phyloP scores from a whole-genome alignment of 169 alveolate genomes.

The Cryptosporidium sp. region DNA sequence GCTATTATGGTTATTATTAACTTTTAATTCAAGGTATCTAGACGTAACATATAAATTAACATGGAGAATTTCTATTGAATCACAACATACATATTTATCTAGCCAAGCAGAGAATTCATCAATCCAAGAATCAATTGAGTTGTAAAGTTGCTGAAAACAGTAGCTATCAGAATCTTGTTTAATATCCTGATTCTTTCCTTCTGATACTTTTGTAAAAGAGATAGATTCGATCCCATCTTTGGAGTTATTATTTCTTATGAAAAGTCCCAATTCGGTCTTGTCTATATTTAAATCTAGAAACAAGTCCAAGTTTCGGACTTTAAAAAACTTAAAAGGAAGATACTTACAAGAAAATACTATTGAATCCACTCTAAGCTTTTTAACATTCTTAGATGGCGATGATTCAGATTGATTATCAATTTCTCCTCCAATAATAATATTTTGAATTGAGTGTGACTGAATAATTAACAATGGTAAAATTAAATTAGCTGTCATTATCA shows the following conservation, averaged over 20 bases:
- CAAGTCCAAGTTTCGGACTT: conserved; percentile 52
- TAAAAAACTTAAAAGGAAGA: conserved; percentile 67
- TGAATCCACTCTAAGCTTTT: conserved; percentile 57
- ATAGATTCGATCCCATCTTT: background rate
- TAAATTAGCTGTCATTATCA: conserved; percentile 43
- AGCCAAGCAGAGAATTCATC: conserved; percentile 57
- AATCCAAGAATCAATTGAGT: conserved; percentile 36
- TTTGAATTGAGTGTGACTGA: conserved; percentile 60
- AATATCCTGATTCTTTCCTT: no score
- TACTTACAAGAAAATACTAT: conserved; percentile 37
- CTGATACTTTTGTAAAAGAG: background rate
- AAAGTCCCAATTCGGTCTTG: conserved; percentile 55
- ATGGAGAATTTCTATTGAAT: conserved; percentile 29
- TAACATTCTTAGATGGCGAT: background rate
- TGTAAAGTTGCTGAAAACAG: conserved; percentile 10
- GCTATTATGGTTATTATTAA: background rate
- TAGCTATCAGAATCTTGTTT: background rate
- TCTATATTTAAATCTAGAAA: conserved; percentile 57
- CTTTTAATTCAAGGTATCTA: conserved; percentile 37
- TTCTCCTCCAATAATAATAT: conserved; percentile 53
- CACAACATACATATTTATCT: conserved; percentile 51
- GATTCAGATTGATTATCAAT: background rate
- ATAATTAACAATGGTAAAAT: conserved; percentile 45
- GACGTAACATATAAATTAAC: conserved; percentile 45
- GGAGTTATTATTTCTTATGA: background rate